Conservation (phyloP, 2,329 filamentous ascomycete genomes). For the Fusarium nanum region DNA sequence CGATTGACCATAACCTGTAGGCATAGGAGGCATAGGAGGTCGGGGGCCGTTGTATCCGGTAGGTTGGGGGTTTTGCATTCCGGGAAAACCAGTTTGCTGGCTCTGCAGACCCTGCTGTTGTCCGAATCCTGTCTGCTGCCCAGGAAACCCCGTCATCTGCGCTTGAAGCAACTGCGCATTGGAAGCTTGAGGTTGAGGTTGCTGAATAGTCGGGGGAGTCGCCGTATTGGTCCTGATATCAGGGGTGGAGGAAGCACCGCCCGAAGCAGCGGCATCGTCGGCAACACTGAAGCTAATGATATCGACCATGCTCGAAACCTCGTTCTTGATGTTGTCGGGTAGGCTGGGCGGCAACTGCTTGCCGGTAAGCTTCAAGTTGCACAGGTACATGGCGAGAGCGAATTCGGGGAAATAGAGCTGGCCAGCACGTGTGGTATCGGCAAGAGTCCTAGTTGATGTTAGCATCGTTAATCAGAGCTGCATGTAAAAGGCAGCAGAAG, state of each 20-base stretch:
- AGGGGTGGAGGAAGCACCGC: slow-evolving; percentile 65
- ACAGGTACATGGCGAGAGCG: slow-evolving; percentile 97
- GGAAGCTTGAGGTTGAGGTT: slow-evolving; percentile 78
- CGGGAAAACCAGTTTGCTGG: slow-evolving; percentile 77
- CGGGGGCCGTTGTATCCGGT: slow-evolving; percentile 86
- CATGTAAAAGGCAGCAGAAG: background rate
- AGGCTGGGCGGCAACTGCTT: slow-evolving; percentile 80
- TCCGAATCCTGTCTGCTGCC: slow-evolving; percentile 68
- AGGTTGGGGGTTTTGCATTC: slow-evolving; percentile 72
- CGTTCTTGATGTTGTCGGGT: slow-evolving; percentile 90
- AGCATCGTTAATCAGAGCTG: slow-evolving; percentile 10
- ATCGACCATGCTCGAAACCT: slow-evolving; percentile 99
- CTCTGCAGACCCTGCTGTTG: slow-evolving; percentile 71
- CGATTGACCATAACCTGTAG: slow-evolving; percentile 65
- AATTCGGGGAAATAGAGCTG: slow-evolving; percentile 98
- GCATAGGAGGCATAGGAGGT: slow-evolving; percentile 89
- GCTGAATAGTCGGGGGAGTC: slow-evolving; percentile 68
- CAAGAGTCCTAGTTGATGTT: slow-evolving; percentile 74
- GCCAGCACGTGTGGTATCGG: slow-evolving; percentile 95
- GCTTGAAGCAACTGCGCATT: slow-evolving; percentile 73
- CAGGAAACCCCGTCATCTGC: slow-evolving; percentile 76
- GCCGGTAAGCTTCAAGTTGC: slow-evolving; percentile 90
- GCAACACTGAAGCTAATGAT: slow-evolving; percentile 96
- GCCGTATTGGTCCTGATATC: slow-evolving; percentile 70
- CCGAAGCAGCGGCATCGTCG: slow-evolving; percentile 71